These are phyloP conservation scores for Silene vulgaris DNA, from an alignment of 179 eudicot genomes.

Conservation along the genomic window DNA sequence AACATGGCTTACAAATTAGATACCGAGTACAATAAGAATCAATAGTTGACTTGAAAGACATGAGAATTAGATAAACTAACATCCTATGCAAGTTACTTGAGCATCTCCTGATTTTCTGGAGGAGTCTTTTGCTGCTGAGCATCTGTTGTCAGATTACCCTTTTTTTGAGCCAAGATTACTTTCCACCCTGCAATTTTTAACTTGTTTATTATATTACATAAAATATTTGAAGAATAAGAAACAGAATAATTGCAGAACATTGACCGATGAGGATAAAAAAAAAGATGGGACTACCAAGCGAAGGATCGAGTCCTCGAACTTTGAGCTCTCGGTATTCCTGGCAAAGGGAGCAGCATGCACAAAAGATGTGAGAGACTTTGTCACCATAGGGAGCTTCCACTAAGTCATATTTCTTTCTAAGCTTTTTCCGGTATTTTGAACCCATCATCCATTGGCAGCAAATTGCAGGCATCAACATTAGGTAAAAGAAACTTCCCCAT, in stretches of 20 bases:
- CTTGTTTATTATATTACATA: background rate
- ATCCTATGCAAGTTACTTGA: constrained; percentile 13
- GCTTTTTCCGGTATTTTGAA: constrained; percentile 35
- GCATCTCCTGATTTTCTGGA: constrained; percentile 32
- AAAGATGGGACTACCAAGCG: constrained; percentile 28
- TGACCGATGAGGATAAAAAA: background rate
- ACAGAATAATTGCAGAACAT: background rate
- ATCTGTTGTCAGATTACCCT: constrained; percentile 20
- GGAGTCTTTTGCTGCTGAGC: constrained; percentile 18
- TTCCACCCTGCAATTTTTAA: constrained; percentile 27
- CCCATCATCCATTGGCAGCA: constrained; percentile 36
- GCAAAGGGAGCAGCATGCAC: constrained; percentile 41
- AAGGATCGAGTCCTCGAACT: constrained; percentile 37
- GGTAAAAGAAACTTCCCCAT: constrained; percentile 33
- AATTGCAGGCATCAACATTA: constrained; percentile 32
- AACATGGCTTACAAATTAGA: background rate
- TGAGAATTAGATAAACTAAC: background rate
- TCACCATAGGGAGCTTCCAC: constrained; percentile 45
- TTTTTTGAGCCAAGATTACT: constrained; percentile 29
- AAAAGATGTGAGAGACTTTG: constrained; percentile 37
- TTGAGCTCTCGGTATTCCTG: constrained; percentile 41
- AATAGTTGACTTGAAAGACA: background rate
- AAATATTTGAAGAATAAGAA: background rate
- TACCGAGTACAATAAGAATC: background rate
- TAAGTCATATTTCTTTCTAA: constrained; percentile 36